Evolutionary conservation across 1,284 basidiomycete species (phyloP).

Genomic region (Kwoniella shivajii): DNA sequence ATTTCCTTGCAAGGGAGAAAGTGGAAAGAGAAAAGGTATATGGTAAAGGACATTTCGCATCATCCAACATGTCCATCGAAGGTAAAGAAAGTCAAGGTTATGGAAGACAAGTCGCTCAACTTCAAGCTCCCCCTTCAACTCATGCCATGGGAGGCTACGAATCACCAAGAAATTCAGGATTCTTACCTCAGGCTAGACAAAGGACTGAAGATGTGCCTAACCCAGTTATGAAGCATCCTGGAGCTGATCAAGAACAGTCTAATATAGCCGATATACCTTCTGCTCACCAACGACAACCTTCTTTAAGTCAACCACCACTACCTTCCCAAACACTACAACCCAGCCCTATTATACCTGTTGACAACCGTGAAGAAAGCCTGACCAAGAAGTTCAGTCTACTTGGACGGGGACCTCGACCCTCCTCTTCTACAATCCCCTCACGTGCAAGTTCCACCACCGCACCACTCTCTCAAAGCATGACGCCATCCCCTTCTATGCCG

Average conservation of each 20-base stretch:
- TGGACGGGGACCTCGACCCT: constrained; percentile 20
- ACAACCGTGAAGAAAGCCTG: constrained; percentile 23
- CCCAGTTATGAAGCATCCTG: constrained; percentile 51
- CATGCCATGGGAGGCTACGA: constrained; percentile 48
- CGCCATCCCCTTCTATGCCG: constrained; percentile 30
- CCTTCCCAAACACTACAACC: constrained; percentile 27
- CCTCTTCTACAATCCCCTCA: constrained; percentile 16
- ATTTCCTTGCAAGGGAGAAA: constrained; percentile 93
- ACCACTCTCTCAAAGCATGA: constrained; percentile 14
- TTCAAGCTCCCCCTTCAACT: constrained; percentile 74
- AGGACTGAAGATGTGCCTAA: constrained; percentile 40
- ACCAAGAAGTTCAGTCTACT: constrained; percentile 35
- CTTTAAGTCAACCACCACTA: constrained; percentile 62
- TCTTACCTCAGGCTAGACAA: constrained; percentile 58
- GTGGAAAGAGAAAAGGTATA: constrained; percentile 90
- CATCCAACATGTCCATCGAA: constrained; percentile 69
- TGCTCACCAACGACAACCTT: constrained; percentile 48
- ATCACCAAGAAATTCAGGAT: constrained; percentile 59
- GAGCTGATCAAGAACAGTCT: constrained; percentile 45
- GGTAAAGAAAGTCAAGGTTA: constrained; percentile 58
- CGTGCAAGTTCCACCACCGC: constrained; percentile 12
- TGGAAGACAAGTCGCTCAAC: constrained; percentile 74
- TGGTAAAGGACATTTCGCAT: constrained; percentile 91
- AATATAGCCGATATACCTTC: constrained; percentile 45
- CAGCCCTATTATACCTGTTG: constrained; percentile 22